phyloP scores from a whole-genome alignment of 73 alveolate species.

The Symbiodinium pilosum region DNA sequence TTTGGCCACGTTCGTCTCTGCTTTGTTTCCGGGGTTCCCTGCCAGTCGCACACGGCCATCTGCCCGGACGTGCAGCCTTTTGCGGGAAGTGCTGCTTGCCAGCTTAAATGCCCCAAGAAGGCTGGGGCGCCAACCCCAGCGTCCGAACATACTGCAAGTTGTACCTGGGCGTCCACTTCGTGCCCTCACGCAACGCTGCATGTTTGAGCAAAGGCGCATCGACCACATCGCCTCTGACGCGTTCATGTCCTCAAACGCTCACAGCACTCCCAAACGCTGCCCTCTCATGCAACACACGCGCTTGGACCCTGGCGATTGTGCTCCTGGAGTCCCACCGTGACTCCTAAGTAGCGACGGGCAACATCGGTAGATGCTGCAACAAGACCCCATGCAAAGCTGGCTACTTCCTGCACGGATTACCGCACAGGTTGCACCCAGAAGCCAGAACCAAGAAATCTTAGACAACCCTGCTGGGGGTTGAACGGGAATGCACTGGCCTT shows the following conservation, averaged over 20 bases:
- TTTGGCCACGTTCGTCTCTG: neutral
- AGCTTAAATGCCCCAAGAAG: neutral
- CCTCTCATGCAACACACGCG: neutral
- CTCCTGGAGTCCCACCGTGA: conserved; percentile 90
- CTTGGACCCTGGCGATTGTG: conserved; percentile 27
- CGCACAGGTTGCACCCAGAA: no score
- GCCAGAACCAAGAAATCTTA: no score
- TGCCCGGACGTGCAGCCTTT: conserved; percentile 27
- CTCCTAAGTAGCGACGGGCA: neutral
- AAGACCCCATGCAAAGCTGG: no score
- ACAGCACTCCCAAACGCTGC: no score
- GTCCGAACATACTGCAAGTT: conserved; percentile 77
- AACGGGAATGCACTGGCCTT: conserved; percentile 68
- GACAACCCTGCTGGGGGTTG: no score
- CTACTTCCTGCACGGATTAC: no score
- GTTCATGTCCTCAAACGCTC: conserved; percentile 28
- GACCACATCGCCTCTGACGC: conserved; percentile 93
- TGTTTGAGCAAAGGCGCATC: neutral
- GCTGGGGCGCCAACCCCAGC: conserved; percentile 1
- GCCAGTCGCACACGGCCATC: conserved; percentile 67
- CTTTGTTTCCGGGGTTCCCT: neutral
- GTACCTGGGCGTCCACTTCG: neutral
- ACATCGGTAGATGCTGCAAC: neutral
- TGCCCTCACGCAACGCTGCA: neutral
- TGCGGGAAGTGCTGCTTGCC: neutral